These are phyloP conservation scores for Conticribra weissflogii DNA, from an alignment of 108 stramenopile genomes.

Conservation along the genomic window DNA sequence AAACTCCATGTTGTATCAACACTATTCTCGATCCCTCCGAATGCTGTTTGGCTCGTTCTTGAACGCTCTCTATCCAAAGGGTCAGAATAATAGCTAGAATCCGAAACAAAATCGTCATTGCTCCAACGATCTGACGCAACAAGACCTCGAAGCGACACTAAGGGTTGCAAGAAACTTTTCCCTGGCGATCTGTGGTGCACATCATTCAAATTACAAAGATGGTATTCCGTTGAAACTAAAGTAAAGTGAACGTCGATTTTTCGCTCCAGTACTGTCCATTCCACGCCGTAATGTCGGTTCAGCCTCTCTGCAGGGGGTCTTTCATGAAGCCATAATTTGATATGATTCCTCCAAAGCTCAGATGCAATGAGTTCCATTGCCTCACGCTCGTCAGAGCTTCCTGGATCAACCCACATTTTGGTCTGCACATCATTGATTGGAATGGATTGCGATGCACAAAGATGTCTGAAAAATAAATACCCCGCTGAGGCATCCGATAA, in stretches of 20 bases:
- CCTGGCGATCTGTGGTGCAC: constrained; percentile 70
- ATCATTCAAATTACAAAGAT: constrained; percentile 79
- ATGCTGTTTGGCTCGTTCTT: constrained; percentile 20
- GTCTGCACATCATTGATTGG: constrained; percentile 42
- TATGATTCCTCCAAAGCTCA: constrained; percentile 39
- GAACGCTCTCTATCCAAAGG: constrained; percentile 32
- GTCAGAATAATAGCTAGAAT: constrained; percentile 38
- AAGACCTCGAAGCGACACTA: constrained; percentile 29
- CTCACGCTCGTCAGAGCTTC: constrained; percentile 33
- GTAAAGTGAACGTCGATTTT: constrained; percentile 73
- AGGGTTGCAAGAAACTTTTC: constrained; percentile 46
- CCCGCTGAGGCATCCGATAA: constrained; percentile 63
- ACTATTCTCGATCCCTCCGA: constrained; percentile 54
- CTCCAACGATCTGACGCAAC: constrained; percentile 37
- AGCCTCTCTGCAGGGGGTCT: constrained; percentile 18
- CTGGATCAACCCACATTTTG: constrained; percentile 44
- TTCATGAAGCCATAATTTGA: constrained; percentile 52
- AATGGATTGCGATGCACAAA: constrained; percentile 62
- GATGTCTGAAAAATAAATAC: constrained; percentile 70
- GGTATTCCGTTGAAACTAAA: constrained; percentile 74
- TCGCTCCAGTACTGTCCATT: constrained; percentile 51
- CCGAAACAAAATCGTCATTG: constrained; percentile 36
- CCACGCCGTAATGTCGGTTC: constrained; percentile 54
- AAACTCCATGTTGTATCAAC: constrained; percentile 74
- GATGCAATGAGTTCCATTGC: constrained; percentile 48